Evolutionary conservation across 2,329 filamentous ascomycete species (phyloP), one percentile per base, ranked within the genome.

Genomic region (Clathrospora elynae): DNA sequence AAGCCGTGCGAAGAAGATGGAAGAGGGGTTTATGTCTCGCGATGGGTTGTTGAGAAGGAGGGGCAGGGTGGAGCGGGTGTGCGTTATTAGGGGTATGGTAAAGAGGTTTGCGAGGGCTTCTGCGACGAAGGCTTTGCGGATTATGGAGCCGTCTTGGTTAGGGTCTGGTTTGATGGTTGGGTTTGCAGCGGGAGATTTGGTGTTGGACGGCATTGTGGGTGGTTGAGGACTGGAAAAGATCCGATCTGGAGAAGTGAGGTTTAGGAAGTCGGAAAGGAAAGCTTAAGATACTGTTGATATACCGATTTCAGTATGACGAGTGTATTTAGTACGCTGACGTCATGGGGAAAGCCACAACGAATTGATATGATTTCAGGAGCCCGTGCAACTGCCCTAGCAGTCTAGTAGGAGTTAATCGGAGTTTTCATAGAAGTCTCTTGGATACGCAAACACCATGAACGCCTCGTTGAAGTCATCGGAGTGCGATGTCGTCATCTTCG

Each of bases 21-120:
- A 53, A 1, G 59, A 43, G 1, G 61, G 53, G 19, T 55, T 62
- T 41, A 57, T 56, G 26, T 62, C 43, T 13, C 38, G 37, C 2
- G 50, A 47, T 2, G 57, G 53, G 19, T 49, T 47, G 12, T 49
- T 41, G 12, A 64, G 53, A 2, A 64, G 42, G 4, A 57, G 28
- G 7, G 53, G 57, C 11, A 64, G 52, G 4, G 55, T 52, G 17
- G 37, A 53, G 10, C 35, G 53, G 3, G 59, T 59, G 23, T 64
- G 46, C 13, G 56, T 61, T 16, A 62, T 52, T 3, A 62, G 45
- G 6, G 56, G 61, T 6, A 61, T 51, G 7, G 52, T 60, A 46
- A 61, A 61, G 40, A 64, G 54, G 18, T 62, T 62, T 14, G 56
- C 56, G 29, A 57, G 35, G 24, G 56, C 61, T 51, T 64, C 61